Percentiles rank a stretch among this genome's conserved stretches.
phyloP scores from a whole-genome alignment of 2,329 filamentous ascomycete species.

The Sclerotinia nivalis region DNA sequence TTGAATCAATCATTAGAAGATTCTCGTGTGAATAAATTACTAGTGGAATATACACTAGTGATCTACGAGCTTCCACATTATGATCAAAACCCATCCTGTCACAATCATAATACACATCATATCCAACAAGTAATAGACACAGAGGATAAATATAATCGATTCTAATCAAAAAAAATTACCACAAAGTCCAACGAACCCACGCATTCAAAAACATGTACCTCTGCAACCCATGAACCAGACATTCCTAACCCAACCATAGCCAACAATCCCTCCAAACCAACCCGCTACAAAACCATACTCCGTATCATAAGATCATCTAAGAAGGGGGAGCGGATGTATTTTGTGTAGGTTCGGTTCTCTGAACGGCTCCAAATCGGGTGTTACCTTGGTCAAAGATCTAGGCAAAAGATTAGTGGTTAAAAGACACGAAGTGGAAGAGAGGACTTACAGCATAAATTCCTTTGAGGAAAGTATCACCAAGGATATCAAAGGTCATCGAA shows the following conservation, averaged over 20 bases:
- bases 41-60: too few relatives aligned
- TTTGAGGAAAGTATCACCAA: conserved; percentile 61
- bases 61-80: too few relatives aligned
- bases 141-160: neutral
- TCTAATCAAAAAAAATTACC: neutral
- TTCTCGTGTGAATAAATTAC: too few relatives aligned
- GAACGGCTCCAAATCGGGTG: conserved; percentile 56
- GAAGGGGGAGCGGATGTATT: conserved; percentile 36
- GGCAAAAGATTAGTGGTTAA: conserved; percentile 24
- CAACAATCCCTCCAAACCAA: neutral
- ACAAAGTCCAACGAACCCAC: neutral
- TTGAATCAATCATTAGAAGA: too few relatives aligned
- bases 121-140: neutral
- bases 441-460: conserved; percentile 56
- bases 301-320: conserved; percentile 12
- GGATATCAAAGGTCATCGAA: conserved; percentile 55
- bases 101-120: neutral
- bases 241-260: neutral
- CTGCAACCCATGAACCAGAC: neutral
- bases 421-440: neutral
- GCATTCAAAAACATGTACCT: neutral
- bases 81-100: neutral
- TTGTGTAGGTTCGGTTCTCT: conserved; percentile 44
- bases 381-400: conserved; percentile 62
- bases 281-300: neutral